Conservation (phyloP, 2,329 filamentous ascomycete genomes). For the Bipolaris bicolor region DNA sequence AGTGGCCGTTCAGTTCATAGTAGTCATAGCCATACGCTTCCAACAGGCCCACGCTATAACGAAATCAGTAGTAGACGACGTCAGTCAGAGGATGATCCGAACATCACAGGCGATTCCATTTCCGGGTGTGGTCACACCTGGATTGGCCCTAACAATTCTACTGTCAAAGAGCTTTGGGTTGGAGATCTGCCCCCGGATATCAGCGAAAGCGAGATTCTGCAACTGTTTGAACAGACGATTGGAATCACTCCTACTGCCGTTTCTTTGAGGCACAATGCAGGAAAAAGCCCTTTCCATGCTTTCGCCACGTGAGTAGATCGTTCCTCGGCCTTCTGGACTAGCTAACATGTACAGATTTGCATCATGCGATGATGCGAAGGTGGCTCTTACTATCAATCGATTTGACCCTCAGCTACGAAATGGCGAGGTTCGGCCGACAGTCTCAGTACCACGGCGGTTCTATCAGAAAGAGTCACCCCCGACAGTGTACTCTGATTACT, state of each 20-base stretch:
- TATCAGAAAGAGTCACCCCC: conserved; percentile 19
- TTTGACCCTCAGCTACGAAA: conserved; percentile 17
- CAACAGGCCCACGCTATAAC: conserved; percentile 7
- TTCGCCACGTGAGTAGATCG: conserved; percentile 27
- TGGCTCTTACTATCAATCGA: conserved; percentile 18
- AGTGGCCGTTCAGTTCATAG: conserved; percentile 18
- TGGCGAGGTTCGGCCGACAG: conserved; percentile 10
- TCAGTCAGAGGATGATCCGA: conserved; percentile 22
- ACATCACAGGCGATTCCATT: conserved; percentile 25
- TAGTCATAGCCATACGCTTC: conserved; percentile 16
- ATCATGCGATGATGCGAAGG: conserved; percentile 18
- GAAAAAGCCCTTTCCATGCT: conserved; percentile 17
- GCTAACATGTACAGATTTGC: conserved; percentile 26
- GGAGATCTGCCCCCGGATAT: conserved; percentile 28
- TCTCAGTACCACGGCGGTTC: conserved; percentile 33
- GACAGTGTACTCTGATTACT: conserved; percentile 1
- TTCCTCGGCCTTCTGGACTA: background rate
- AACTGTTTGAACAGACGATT: conserved; percentile 25
- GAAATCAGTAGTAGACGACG: conserved; percentile 1
- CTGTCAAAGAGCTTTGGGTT: conserved; percentile 37
- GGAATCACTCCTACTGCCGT: conserved; percentile 16
- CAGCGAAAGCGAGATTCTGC: conserved; percentile 18
- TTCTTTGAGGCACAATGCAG: conserved; percentile 8
- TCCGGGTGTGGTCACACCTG: conserved; percentile 35
- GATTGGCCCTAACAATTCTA: conserved; percentile 40